phyloP scores from a whole-genome alignment of 805 yeast genomes.

The Nakazawaea peltata region DNA sequence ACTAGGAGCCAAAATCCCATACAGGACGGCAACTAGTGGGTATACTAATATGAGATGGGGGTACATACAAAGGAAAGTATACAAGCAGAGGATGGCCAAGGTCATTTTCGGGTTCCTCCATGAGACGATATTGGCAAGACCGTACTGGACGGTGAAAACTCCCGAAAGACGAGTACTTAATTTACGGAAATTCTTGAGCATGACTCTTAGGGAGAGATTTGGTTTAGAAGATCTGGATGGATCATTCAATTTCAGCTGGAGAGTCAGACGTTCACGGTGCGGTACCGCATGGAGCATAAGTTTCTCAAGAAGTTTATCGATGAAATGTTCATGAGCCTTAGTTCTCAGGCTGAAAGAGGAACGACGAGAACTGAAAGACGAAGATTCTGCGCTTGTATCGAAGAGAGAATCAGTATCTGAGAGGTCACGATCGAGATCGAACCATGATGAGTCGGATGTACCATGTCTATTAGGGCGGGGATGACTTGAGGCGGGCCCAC shows the following conservation, averaged over 20 bases:
- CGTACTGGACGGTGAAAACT: conserved; percentile 54
- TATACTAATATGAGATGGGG: conserved; percentile 60
- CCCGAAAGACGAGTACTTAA: conserved; percentile 48
- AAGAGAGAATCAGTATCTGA: conserved; percentile 6
- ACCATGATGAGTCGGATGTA: background rate
- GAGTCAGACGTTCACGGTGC: conserved; percentile 35
- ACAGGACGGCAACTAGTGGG: conserved; percentile 50
- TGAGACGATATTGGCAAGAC: conserved; percentile 47
- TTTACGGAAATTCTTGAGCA: conserved; percentile 50
- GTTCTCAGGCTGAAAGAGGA: conserved; percentile 11
- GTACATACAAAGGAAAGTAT: conserved; percentile 61
- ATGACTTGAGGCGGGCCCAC: background rate
- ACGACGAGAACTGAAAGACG: background rate
- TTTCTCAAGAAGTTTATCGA: conserved; percentile 49
- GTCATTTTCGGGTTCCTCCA: conserved; percentile 79
- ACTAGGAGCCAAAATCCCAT: conserved; percentile 61
- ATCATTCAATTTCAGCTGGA: conserved; percentile 34
- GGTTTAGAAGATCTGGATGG: conserved; percentile 37
- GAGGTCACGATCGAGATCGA: conserved; percentile 5
- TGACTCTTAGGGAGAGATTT: conserved; percentile 46
- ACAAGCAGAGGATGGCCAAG: conserved; percentile 44
- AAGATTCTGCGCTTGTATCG: too few relatives aligned
- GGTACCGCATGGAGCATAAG: conserved; percentile 43
- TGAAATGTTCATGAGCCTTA: conserved; percentile 31
- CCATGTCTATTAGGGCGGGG: too few relatives aligned